These are phyloP conservation scores for Penicillium antarcticum DNA, from an alignment of 495 filamentous ascomycete genomes.

Conservation along the genomic window DNA sequence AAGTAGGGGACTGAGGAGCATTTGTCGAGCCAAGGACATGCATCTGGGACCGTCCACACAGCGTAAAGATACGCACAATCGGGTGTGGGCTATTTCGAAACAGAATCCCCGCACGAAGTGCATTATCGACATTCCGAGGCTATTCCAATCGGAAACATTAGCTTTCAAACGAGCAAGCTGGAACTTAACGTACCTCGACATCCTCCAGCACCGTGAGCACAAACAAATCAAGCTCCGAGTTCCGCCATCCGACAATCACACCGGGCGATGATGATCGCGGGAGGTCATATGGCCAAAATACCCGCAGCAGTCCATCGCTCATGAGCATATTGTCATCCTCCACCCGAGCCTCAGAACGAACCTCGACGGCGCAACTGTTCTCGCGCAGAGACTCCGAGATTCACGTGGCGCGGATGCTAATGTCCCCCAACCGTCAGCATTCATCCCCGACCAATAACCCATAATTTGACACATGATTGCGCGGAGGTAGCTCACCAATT, in stretches of 20 bases:
- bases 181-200: slow-evolving; percentile 65
- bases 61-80: slow-evolving; percentile 71
- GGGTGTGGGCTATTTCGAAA: slow-evolving; percentile 81
- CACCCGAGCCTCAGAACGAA: slow-evolving; percentile 69
- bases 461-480: background rate
- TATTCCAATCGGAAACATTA: slow-evolving; percentile 23
- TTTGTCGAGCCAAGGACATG: slow-evolving; percentile 85
- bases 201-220: slow-evolving; percentile 86
- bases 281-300: slow-evolving; percentile 96
- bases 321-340: slow-evolving; percentile 82
- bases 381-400: slow-evolving; percentile 84
- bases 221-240: slow-evolving; percentile 85
- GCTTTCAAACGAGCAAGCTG: background rate
- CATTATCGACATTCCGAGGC: slow-evolving; percentile 78
- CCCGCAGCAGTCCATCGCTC: slow-evolving; percentile 85
- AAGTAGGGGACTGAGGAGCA: slow-evolving; percentile 38
- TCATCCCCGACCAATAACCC: background rate
- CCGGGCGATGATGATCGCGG: slow-evolving; percentile 68
- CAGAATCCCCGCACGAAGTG: slow-evolving; percentile 77
- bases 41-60: slow-evolving; percentile 80
- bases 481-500: slow-evolving; percentile 48
- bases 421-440: slow-evolving; percentile 11
- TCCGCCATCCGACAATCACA: slow-evolving; percentile 91
- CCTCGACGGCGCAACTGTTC: slow-evolving; percentile 93
- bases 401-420: slow-evolving; percentile 81